Percentiles rank a stretch among this genome's conserved stretches.
phyloP scores from a whole-genome alignment of 352 stramenopile genomes.

The Aphanomyces stellatus region DNA sequence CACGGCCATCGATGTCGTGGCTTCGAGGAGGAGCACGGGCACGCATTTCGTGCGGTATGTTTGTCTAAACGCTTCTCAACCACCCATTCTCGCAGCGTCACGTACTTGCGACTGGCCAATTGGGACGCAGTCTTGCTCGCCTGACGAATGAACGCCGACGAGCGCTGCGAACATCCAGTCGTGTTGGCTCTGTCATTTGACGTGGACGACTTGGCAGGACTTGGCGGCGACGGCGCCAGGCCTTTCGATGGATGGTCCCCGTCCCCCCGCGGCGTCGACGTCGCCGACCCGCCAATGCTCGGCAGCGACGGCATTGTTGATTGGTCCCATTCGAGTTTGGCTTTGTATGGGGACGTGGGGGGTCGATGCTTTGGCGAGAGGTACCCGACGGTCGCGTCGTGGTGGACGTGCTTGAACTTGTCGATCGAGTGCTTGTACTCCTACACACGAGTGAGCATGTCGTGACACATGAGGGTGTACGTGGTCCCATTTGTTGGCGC shows the following conservation, averaged over 20 bases:
- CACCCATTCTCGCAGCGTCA: too few species aligned
- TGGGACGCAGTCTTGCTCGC: neutral
- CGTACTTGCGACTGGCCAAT: neutral
- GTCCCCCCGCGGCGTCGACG: too few species aligned
- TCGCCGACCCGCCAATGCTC: too few species aligned
- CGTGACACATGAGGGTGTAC: conserved; percentile 1
- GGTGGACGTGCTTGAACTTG: conserved; percentile 53
- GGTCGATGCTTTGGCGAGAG: conserved; percentile 30
- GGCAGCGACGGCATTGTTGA: too few species aligned
- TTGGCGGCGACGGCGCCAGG: neutral
- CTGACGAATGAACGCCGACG: conserved; percentile 1
- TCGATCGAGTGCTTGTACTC: conserved; percentile 48
- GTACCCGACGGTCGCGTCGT: conserved; percentile 62
- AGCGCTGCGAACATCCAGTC: neutral
- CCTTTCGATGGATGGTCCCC: too few species aligned
- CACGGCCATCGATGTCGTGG: conserved; percentile 50
- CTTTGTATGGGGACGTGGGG: neutral
- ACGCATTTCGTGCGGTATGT: conserved; percentile 20
- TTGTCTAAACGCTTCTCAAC: conserved; percentile 1
- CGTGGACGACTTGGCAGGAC: neutral
- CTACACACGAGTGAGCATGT: neutral
- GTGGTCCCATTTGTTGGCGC: conserved; percentile 58
- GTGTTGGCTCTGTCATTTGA: neutral
- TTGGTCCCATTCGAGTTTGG: neutral
- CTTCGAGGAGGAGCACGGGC: conserved; percentile 47